Percentiles rank a stretch among this genome's conserved stretches.
phyloP scores from a whole-genome alignment of 2,329 filamentous ascomycete genomes.

The Venturiaceae sp. region DNA sequence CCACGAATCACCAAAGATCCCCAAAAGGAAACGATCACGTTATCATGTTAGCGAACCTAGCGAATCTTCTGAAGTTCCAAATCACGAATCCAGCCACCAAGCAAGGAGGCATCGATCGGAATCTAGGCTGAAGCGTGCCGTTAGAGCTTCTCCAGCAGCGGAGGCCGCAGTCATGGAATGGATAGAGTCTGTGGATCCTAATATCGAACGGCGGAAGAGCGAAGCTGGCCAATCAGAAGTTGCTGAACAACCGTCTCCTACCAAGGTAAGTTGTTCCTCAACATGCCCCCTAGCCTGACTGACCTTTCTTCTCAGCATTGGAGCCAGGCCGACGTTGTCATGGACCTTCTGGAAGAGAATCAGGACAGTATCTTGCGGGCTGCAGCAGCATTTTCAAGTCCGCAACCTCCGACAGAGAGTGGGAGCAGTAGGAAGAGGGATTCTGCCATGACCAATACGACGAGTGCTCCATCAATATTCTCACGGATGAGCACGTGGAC shows the following conservation, averaged over 20 bases:
- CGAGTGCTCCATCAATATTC: constrained; percentile 3
- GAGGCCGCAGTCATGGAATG: constrained; percentile 4
- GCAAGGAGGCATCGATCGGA: background rate
- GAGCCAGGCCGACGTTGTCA: constrained; percentile 1
- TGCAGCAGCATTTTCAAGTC: background rate
- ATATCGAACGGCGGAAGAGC: background rate
- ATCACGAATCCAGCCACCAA: background rate
- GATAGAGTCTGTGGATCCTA: constrained; percentile 3
- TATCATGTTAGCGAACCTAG: background rate
- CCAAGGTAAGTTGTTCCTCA: background rate
- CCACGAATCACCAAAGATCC: background rate
- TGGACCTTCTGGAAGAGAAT: constrained; percentile 3
- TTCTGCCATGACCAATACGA: constrained; percentile 5
- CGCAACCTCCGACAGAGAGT: background rate
- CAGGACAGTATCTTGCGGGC: background rate
- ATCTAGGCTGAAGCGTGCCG: background rate
- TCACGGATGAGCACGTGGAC: constrained; percentile 5
- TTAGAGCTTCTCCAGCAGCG: background rate
- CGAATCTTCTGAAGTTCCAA: background rate
- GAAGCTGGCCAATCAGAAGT: background rate
- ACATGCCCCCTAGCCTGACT: background rate
- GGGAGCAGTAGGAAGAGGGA: constrained; percentile 2
- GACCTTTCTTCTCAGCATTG: background rate
- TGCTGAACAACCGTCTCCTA: background rate
- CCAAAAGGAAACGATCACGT: background rate